Percentiles rank a stretch among this genome's conserved stretches.
phyloP scores from a whole-genome alignment of 129 eudicot species.

The Smallanthus sonchifolius region DNA sequence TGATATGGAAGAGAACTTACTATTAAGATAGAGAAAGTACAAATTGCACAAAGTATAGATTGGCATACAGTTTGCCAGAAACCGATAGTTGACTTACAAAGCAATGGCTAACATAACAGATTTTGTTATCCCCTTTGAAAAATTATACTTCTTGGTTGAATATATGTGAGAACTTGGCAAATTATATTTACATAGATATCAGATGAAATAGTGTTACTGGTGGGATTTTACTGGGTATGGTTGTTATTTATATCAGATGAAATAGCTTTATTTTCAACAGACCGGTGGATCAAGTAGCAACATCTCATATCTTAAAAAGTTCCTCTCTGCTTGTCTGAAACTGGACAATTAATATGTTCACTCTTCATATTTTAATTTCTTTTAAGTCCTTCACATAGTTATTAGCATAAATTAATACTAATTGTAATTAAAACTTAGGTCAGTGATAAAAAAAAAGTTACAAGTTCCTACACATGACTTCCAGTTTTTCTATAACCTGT shows the following conservation, averaged over 20 bases:
- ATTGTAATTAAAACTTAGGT: neutral
- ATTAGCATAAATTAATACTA: neutral
- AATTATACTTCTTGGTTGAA: neutral
- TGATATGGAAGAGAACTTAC: constrained; percentile 1
- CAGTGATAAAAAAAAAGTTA: neutral
- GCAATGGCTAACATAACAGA: constrained; percentile 1
- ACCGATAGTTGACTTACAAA: neutral
- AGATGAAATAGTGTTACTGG: neutral
- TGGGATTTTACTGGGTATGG: too few species aligned
- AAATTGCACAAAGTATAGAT: neutral
- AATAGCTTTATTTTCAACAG: neutral
- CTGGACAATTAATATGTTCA: neutral
- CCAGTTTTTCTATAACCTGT: neutral
- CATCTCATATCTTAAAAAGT: neutral
- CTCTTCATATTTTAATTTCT: neutral
- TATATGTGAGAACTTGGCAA: neutral
- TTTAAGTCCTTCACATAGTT: neutral
- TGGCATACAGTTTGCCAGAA: neutral
- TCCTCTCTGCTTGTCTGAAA: neutral
- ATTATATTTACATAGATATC: neutral
- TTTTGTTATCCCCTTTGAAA: neutral
- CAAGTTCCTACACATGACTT: neutral
- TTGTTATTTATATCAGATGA: neutral
- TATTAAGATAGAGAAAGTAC: neutral
- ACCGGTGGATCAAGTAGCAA: neutral